phyloP scores from a whole-genome alignment of 164 flowering plant species.

The Piper longum region DNA sequence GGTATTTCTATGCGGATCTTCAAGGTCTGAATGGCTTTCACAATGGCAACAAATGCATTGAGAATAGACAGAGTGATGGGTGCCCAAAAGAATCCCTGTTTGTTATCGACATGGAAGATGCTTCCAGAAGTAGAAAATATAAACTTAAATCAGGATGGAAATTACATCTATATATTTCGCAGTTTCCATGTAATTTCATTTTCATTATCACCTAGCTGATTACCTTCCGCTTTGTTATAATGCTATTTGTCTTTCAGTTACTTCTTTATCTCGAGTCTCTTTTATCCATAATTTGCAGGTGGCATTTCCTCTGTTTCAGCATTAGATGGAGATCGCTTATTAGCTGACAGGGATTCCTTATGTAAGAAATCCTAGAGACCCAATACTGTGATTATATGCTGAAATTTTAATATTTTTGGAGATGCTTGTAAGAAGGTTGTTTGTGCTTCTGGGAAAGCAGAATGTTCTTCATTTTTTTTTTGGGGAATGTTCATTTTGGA shows the following conservation, averaged over 20 bases:
- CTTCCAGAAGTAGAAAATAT: slow-evolving; percentile 23
- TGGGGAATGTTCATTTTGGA: too few species aligned
- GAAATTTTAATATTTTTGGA: too few species aligned
- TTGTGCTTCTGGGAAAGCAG: too few species aligned
- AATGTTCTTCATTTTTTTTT: too few species aligned
- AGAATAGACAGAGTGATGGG: slow-evolving; percentile 15
- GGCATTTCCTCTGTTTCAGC: slow-evolving; percentile 53
- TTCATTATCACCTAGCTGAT: neutral
- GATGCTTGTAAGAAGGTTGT: too few species aligned
- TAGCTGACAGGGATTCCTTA: slow-evolving; percentile 7
- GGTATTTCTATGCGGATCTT: slow-evolving; percentile 71
- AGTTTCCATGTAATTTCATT: slow-evolving; percentile 65
- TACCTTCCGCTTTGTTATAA: neutral
- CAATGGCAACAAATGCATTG: slow-evolving; percentile 4
- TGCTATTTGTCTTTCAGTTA: neutral
- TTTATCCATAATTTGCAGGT: slow-evolving; percentile 24
- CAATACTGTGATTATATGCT: too few species aligned
- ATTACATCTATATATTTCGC: slow-evolving; percentile 78
- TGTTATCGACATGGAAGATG: slow-evolving; percentile 21
- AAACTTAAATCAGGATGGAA: slow-evolving; percentile 50
- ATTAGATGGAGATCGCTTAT: slow-evolving; percentile 8
- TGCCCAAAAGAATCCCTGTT: slow-evolving; percentile 16
- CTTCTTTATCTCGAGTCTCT: neutral
- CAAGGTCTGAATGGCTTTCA: slow-evolving; percentile 8
- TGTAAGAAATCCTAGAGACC: neutral